Evolutionary conservation across 176 grass and related monocot genomes (phyloP).

Genomic region (Eremochloa ophiuroides): DNA sequence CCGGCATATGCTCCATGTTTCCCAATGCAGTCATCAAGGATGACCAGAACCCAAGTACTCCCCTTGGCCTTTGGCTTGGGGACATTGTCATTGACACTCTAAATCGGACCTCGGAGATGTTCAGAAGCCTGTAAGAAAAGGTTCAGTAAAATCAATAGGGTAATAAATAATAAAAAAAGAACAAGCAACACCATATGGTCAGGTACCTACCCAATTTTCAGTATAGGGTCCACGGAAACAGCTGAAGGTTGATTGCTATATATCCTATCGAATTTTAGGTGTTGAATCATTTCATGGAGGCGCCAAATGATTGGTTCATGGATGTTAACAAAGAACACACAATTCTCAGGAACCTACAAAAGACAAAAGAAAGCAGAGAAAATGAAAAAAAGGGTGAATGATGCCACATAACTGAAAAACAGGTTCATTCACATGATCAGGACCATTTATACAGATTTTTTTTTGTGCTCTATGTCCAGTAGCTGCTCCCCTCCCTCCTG

Average conservation of each 20-base stretch:
- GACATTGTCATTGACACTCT: conserved; percentile 99
- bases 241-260: conserved; percentile 58
- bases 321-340: conserved; percentile 87
- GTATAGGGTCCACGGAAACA: conserved; percentile 90
- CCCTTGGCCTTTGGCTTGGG: conserved; percentile 89
- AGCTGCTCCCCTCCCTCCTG: not conserved
- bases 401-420: not conserved
- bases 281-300: conserved; percentile 90
- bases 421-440: not conserved
- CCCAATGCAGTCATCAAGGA: conserved; percentile 98
- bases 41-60: conserved; percentile 97
- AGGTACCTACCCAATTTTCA: conserved; percentile 86
- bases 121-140: conserved; percentile 63
- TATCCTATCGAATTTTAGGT: conserved; percentile 69
- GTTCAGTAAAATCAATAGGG: conserved; percentile 3
- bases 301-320: conserved; percentile 97
- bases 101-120: conserved; percentile 91
- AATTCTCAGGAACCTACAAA: conserved; percentile 78
- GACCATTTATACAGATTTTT: not conserved
- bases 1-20: conserved; percentile 99
- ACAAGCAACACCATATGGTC: not conserved
- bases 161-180: not conserved
- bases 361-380: not conserved
- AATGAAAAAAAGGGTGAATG: not conserved
- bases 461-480: not conserved